phyloP scores from a whole-genome alignment of 148 eudicot genomes.

The Vaccinium vitisidaea region DNA sequence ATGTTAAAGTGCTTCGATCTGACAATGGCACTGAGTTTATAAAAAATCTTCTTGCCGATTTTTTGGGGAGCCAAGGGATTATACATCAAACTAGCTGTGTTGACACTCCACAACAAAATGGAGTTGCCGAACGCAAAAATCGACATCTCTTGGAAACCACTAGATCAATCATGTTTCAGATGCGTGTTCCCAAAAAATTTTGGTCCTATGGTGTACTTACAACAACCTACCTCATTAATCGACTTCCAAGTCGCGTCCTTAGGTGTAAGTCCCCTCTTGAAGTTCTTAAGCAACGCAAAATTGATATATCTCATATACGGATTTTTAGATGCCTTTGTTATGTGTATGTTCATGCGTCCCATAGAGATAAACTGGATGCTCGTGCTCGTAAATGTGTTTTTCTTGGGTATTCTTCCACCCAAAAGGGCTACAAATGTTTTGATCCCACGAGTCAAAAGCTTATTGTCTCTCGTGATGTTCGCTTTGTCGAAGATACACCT shows the following conservation, averaged over 20 bases:
- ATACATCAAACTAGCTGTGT: neutral
- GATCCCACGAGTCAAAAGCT: too few relatives aligned
- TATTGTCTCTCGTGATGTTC: too few relatives aligned
- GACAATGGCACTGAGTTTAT: neutral
- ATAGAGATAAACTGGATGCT: too few relatives aligned
- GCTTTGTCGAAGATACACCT: too few relatives aligned
- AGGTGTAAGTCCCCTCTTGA: neutral
- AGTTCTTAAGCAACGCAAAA: neutral
- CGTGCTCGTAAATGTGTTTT: too few relatives aligned
- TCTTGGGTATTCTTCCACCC: too few relatives aligned
- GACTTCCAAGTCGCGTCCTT: neutral
- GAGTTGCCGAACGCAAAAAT: neutral
- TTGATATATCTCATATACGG: neutral
- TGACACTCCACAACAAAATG: constrained; percentile 7
- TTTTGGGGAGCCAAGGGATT: neutral
- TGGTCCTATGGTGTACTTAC: neutral
- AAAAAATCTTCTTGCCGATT: neutral
- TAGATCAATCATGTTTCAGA: neutral
- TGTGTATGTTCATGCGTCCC: too few relatives aligned
- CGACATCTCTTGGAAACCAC: neutral
- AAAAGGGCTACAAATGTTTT: too few relatives aligned
- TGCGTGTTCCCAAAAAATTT: neutral
- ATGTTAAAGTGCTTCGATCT: neutral
- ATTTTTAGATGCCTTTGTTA: too few relatives aligned
- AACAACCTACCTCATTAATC: neutral